These are phyloP conservation scores for Bothriochloa decipiens DNA, from an alignment of 176 grass and related monocot species.

Conservation along the genomic window DNA sequence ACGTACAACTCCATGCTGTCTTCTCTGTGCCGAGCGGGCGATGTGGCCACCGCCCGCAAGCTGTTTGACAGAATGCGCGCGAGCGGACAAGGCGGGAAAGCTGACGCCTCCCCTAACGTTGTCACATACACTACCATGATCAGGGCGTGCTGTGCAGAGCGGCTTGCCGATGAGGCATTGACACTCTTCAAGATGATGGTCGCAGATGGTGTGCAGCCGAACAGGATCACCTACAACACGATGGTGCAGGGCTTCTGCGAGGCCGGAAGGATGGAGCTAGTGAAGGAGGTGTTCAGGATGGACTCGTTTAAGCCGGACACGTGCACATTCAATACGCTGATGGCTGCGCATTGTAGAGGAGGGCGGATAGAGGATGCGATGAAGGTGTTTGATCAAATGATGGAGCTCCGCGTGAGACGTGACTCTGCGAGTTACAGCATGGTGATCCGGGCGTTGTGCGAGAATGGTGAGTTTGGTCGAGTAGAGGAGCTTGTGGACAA, in stretches of 20 bases:
- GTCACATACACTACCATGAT: constrained; percentile 87
- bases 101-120: constrained; percentile 51
- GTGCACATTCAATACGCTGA: constrained; percentile 83
- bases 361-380: constrained; percentile 49
- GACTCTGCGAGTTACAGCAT: constrained; percentile 88
- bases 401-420: constrained; percentile 54
- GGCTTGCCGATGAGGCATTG: constrained; percentile 54
- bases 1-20: constrained; percentile 68
- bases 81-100: neutral
- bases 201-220: constrained; percentile 45
- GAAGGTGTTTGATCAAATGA: constrained; percentile 78
- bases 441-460: constrained; percentile 58
- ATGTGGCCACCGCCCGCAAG: constrained; percentile 58
- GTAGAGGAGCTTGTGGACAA: constrained; percentile 78
- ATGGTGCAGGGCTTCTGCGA: constrained; percentile 87
- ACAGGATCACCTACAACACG: constrained; percentile 87
- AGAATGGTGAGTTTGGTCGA: constrained; percentile 48
- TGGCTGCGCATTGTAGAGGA: constrained; percentile 52
- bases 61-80: constrained; percentile 75
- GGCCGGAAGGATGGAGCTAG: constrained; percentile 81
- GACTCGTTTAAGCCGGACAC: constrained; percentile 75
- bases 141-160: constrained; percentile 61
- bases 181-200: constrained; percentile 63
- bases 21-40: constrained; percentile 54
- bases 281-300: constrained; percentile 57